Conservation (phyloP, 441 rosid genomes). For the Aleurites moluccanus region DNA sequence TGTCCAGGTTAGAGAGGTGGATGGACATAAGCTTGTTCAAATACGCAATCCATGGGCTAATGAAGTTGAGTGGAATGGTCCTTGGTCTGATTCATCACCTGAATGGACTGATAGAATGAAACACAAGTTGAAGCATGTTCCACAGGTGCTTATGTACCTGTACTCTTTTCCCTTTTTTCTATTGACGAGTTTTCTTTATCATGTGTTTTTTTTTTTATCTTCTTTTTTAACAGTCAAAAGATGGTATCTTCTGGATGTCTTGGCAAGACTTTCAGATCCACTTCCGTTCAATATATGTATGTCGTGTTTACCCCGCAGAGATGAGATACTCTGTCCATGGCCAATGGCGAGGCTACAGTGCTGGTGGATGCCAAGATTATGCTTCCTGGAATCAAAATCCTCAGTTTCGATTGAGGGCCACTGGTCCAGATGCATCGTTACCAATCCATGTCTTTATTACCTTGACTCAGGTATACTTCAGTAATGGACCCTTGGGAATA, state of each 20-base stretch:
- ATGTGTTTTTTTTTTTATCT: constrained; percentile 4
- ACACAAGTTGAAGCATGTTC: constrained; percentile 92
- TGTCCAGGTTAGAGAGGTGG: constrained; percentile 95
- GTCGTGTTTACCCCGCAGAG: constrained; percentile 97
- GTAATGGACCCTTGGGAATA: constrained; percentile 1
- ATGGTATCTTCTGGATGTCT: constrained; percentile 99
- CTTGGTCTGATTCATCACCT: constrained; percentile 96
- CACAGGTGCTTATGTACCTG: constrained; percentile 62
- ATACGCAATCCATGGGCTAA: constrained; percentile 99
- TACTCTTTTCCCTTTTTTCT: constrained; percentile 4
- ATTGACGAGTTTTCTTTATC: constrained; percentile 12
- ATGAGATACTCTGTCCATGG: constrained; percentile 98
- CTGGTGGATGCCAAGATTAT: constrained; percentile 99
- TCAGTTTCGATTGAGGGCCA: constrained; percentile 91
- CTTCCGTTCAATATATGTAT: constrained; percentile 96
- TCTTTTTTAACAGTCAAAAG: constrained; percentile 71
- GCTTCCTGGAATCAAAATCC: constrained; percentile 99
- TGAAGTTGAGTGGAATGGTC: constrained; percentile 99
- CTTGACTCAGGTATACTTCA: constrained; percentile 77
- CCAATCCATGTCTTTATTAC: constrained; percentile 98
- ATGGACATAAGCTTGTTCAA: constrained; percentile 98
- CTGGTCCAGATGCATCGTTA: constrained; percentile 82
- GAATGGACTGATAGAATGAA: constrained; percentile 99
- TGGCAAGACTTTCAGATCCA: constrained; percentile 99
- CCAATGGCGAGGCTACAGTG: constrained; percentile 97